Evolutionary conservation across 1,139 yeast genomes (phyloP).

Genomic region (Saccharomyces hybrid): DNA sequence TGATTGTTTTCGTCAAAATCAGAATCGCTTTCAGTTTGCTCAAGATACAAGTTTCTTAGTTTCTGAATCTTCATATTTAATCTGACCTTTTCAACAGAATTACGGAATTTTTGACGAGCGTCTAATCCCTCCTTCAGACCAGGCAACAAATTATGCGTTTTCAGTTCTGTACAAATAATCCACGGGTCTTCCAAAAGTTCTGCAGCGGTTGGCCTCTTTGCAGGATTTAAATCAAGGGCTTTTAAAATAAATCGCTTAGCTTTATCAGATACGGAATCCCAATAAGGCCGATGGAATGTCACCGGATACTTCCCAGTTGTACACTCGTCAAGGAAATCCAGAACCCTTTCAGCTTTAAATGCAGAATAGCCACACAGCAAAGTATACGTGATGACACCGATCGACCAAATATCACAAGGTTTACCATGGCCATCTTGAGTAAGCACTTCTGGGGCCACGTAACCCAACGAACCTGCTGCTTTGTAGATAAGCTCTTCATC

Average conservation of each 20-base stretch:
- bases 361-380: slow-evolving; percentile 90
- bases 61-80: slow-evolving; percentile 65
- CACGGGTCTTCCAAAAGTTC: slow-evolving; percentile 63
- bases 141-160: slow-evolving; percentile 62
- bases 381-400: slow-evolving; percentile 88
- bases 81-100: slow-evolving; percentile 75
- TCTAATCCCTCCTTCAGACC: slow-evolving; percentile 64
- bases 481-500: slow-evolving; percentile 58
- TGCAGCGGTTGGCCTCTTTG: slow-evolving; percentile 56
- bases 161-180: slow-evolving; percentile 47
- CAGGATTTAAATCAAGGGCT: slow-evolving; percentile 61
- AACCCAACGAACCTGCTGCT: slow-evolving; percentile 87
- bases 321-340: slow-evolving; percentile 75
- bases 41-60: slow-evolving; percentile 43
- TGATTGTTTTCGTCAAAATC: slow-evolving; percentile 17
- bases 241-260: slow-evolving; percentile 67
- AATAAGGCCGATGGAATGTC: slow-evolving; percentile 77
- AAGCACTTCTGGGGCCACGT: slow-evolving; percentile 90
- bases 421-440: slow-evolving; percentile 75
- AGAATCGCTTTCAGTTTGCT: slow-evolving; percentile 42
- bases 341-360: slow-evolving; percentile 74
- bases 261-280: slow-evolving; percentile 68
- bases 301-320: slow-evolving; percentile 54
- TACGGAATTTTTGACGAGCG: slow-evolving; percentile 76
- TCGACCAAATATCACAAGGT: slow-evolving; percentile 88